Percentiles rank a stretch among this genome's conserved stretches.
phyloP scores from a whole-genome alignment of 2,329 filamentous ascomycete species.

The Aspergillus chevalieri region DNA sequence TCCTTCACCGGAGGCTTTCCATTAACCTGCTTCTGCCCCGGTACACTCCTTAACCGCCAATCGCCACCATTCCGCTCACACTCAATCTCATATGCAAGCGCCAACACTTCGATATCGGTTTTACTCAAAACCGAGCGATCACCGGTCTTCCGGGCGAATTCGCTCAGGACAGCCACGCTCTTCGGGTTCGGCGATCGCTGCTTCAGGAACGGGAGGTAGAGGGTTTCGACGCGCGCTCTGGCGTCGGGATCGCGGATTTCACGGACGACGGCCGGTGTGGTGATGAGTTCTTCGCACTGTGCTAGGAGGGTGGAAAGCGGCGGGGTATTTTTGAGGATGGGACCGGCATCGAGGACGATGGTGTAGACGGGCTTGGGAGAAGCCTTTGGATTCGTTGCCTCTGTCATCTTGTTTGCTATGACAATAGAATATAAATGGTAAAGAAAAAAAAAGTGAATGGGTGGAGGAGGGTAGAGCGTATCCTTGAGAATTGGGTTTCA shows the following conservation, averaged over 20 bases:
- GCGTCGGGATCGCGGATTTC: slow-evolving; percentile 85
- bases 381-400: slow-evolving; percentile 14
- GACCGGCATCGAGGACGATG: slow-evolving; percentile 83
- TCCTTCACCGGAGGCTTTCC: slow-evolving; percentile 55
- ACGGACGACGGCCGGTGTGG: slow-evolving; percentile 74
- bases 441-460: slow-evolving; percentile 1
- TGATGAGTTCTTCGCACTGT: slow-evolving; percentile 71
- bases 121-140: slow-evolving; percentile 82
- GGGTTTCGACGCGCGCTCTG: slow-evolving; percentile 72
- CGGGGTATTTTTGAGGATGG: slow-evolving; percentile 89
- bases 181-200: slow-evolving; percentile 66
- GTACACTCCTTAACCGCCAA: slow-evolving; percentile 72
- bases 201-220: slow-evolving; percentile 76
- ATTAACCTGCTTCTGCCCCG: slow-evolving; percentile 72
- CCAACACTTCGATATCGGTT: slow-evolving; percentile 83
- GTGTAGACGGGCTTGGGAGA: slow-evolving; percentile 66
- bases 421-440: background rate
- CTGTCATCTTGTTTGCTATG: slow-evolving; percentile 15
- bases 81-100: slow-evolving; percentile 89
- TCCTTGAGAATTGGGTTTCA: slow-evolving; percentile 7
- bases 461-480: background rate
- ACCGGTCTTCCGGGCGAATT: slow-evolving; percentile 83
- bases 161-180: slow-evolving; percentile 71
- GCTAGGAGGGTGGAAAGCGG: slow-evolving; percentile 73
- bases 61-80: slow-evolving; percentile 84